Evolutionary conservation across 352 stramenopile species (phyloP).

Genomic region (Phytopythium montanum): DNA sequence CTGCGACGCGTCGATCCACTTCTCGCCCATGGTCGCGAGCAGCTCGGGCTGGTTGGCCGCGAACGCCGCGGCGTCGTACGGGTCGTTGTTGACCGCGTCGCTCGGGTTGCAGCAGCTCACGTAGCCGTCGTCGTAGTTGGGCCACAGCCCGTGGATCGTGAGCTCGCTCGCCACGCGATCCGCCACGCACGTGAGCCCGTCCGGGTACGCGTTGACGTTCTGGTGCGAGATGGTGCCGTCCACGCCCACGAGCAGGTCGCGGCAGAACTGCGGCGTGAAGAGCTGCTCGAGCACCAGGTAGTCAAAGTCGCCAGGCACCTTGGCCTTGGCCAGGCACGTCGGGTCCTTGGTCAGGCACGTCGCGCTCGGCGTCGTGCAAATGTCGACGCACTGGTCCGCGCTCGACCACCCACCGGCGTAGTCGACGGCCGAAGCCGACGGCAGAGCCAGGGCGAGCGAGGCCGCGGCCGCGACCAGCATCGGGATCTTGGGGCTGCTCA

Average conservation of each 20-base stretch:
- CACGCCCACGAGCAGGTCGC: slow-evolving; percentile 60
- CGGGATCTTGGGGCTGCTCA: slow-evolving; percentile 5
- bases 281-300: slow-evolving; percentile 77
- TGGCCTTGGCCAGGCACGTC: slow-evolving; percentile 54
- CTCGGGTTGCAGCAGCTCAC: slow-evolving; percentile 67
- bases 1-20: slow-evolving; percentile 69
- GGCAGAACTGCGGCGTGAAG: slow-evolving; percentile 79
- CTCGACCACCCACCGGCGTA: slow-evolving; percentile 58
- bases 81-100: slow-evolving; percentile 49
- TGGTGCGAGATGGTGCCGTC: slow-evolving; percentile 80
- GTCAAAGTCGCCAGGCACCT: slow-evolving; percentile 67
- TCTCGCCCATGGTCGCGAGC: slow-evolving; percentile 46
- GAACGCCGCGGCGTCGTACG: slow-evolving; percentile 48
- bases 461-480: slow-evolving; percentile 6
- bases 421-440: slow-evolving; percentile 27
- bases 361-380: slow-evolving; percentile 59
- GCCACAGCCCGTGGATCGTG: slow-evolving; percentile 76
- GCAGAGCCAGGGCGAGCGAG: slow-evolving; percentile 14
- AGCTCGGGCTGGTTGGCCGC: slow-evolving; percentile 36
- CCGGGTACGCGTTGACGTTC: slow-evolving; percentile 66
- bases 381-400: slow-evolving; percentile 61
- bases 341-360: slow-evolving; percentile 52
- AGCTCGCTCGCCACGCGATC: slow-evolving; percentile 46
- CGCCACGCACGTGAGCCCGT: slow-evolving; percentile 41
- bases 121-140: slow-evolving; percentile 76